Evolutionary conservation across 441 rosid genomes (phyloP).

Genomic region (Isatis lusitanica): DNA sequence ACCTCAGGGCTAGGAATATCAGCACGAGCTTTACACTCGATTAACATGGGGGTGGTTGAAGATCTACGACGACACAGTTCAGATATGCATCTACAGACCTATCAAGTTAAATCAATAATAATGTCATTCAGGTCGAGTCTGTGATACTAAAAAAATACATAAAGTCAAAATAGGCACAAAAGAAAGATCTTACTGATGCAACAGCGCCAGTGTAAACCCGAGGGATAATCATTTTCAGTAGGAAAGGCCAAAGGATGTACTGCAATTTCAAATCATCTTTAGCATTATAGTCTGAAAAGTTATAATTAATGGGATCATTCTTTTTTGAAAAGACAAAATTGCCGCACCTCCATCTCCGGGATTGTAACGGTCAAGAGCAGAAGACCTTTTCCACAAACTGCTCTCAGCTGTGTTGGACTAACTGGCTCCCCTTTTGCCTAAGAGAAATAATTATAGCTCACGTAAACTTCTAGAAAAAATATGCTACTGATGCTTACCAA

Average conservation of each 20-base stretch:
- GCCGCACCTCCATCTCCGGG: conserved; percentile 94
- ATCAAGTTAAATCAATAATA: conserved; percentile 27
- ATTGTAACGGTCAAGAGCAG: conserved; percentile 88
- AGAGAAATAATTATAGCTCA: conserved; percentile 24
- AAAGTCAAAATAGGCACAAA: neutral
- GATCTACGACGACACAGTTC: conserved; percentile 81
- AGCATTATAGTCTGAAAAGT: conserved; percentile 7
- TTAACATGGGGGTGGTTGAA: conserved; percentile 58
- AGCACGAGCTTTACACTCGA: conserved; percentile 80
- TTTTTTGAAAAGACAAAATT: conserved; percentile 10
- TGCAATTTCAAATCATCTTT: conserved; percentile 41
- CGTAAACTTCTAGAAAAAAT: neutral
- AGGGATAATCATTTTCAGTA: conserved; percentile 87
- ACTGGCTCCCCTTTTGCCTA: conserved; percentile 61
- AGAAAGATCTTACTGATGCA: conserved; percentile 65
- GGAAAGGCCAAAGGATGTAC: conserved; percentile 97
- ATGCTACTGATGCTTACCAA: no score
- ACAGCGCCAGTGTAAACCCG: conserved; percentile 72
- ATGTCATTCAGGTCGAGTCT: neutral
- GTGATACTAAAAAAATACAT: neutral
- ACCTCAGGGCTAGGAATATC: conserved; percentile 96
- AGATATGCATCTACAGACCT: conserved; percentile 98
- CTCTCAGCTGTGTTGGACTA: conserved; percentile 68
- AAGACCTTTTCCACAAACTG: conserved; percentile 93
- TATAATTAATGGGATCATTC: neutral